Evolutionary conservation across 257 asterid genomes (phyloP).

Genomic region (Henckelia pumila): DNA sequence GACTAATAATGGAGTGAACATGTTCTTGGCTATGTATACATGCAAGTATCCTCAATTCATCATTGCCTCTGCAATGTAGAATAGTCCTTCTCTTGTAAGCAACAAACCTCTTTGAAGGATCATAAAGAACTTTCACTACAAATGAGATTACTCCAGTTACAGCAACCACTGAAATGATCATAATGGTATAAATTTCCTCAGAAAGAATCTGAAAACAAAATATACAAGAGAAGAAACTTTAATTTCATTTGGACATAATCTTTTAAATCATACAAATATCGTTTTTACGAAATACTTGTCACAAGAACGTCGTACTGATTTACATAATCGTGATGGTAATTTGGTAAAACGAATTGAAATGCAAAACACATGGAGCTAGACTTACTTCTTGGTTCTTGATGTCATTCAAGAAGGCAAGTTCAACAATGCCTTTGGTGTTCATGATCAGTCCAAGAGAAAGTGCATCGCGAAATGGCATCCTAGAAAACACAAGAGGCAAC

Average conservation of each 20-base stretch:
- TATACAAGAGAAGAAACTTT: constrained; percentile 9
- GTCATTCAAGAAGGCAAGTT: constrained; percentile 55
- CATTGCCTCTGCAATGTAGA: constrained; percentile 42
- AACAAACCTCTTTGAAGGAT: constrained; percentile 52
- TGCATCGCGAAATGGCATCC: constrained; percentile 66
- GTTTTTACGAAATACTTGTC: too few species aligned
- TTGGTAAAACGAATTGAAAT: not conserved
- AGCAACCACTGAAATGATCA: constrained; percentile 44
- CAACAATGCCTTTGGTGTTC: constrained; percentile 71
- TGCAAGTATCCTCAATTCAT: constrained; percentile 54
- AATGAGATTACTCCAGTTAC: constrained; percentile 57
- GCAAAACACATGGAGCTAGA: not conserved
- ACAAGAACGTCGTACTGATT: not conserved
- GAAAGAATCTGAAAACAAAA: constrained; percentile 38
- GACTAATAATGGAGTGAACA: constrained; percentile 43
- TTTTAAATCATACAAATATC: not conserved
- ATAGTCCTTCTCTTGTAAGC: constrained; percentile 66
- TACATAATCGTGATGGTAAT: not conserved
- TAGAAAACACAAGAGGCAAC: constrained; percentile 52
- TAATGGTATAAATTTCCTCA: constrained; percentile 44
- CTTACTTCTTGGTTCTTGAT: constrained; percentile 44
- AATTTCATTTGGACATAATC: too few species aligned
- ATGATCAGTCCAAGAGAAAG: constrained; percentile 68
- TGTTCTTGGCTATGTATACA: constrained; percentile 54
- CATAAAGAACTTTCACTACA: constrained; percentile 49